Evolutionary conservation across 768 basidiomycete genomes (phyloP).

Genomic region (Hydnomerulius pinastri): DNA sequence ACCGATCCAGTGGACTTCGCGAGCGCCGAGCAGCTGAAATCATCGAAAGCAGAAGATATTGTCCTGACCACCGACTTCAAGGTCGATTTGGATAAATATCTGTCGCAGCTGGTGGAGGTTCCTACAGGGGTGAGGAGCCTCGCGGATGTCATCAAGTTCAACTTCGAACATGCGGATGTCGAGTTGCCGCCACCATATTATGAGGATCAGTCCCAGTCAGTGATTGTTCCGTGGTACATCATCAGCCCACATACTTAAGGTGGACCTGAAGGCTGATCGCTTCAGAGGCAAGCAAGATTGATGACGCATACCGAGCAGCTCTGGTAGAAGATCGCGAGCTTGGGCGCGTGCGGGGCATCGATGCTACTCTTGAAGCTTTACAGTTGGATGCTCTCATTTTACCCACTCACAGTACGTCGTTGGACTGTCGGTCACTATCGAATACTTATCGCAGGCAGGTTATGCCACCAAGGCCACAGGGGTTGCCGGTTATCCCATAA

Average conservation of each 20-base stretch:
- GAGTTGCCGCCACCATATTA: slow-evolving; percentile 43
- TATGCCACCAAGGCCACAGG: slow-evolving; percentile 41
- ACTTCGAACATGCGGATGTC: slow-evolving; percentile 49
- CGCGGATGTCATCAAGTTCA: slow-evolving; percentile 60
- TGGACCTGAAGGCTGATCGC: slow-evolving; percentile 17
- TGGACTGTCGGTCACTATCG: not conserved
- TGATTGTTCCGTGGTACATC: slow-evolving; percentile 3
- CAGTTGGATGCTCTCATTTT: slow-evolving; percentile 55
- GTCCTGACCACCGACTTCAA: slow-evolving; percentile 63
- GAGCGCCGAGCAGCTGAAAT: slow-evolving; percentile 47
- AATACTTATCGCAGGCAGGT: slow-evolving; percentile 10
- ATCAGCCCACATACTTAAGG: slow-evolving; percentile 8
- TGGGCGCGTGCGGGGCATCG: slow-evolving; percentile 55
- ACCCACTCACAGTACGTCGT: slow-evolving; percentile 39
- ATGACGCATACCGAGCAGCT: slow-evolving; percentile 45
- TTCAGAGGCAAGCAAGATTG: slow-evolving; percentile 31
- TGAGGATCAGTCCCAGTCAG: slow-evolving; percentile 37
- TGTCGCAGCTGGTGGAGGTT: slow-evolving; percentile 47
- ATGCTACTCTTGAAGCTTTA: slow-evolving; percentile 47
- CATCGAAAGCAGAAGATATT: slow-evolving; percentile 53
- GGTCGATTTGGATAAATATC: slow-evolving; percentile 47
- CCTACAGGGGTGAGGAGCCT: slow-evolving; percentile 61
- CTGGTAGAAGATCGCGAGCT: slow-evolving; percentile 50
- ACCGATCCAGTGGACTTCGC: slow-evolving; percentile 67
- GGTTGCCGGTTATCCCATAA: slow-evolving; percentile 65